Percentiles rank a stretch among this genome's conserved stretches.
Conservation (phyloP, 768 basidiomycete genomes). For the Amanita jacksonii region DNA sequence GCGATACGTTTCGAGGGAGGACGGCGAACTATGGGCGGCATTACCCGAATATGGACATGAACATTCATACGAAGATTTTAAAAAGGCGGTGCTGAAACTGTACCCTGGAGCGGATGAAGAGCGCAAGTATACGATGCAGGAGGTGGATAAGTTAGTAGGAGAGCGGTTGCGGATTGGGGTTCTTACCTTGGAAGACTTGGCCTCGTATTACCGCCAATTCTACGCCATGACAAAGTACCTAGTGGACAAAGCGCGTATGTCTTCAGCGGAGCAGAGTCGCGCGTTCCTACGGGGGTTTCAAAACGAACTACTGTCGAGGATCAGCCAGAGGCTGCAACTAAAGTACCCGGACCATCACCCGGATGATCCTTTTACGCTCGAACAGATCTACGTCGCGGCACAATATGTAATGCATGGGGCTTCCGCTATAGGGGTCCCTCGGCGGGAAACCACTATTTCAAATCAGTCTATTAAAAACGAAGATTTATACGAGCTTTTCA, state of each 20-base stretch:
- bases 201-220: slow-evolving; percentile 16
- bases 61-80: slow-evolving; percentile 16
- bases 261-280: slow-evolving; percentile 14
- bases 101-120: too few relatives aligned
- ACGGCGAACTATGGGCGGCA: slow-evolving; percentile 15
- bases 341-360: slow-evolving; percentile 16
- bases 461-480: too few relatives aligned
- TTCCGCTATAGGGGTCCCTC: too few relatives aligned
- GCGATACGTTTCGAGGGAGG: slow-evolving; percentile 9
- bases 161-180: slow-evolving; percentile 13
- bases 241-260: slow-evolving; percentile 10
- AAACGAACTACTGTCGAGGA: slow-evolving; percentile 1
- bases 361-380: slow-evolving; percentile 16
- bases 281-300: slow-evolving; percentile 13
- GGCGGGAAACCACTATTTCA: too few relatives aligned
- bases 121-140: too few relatives aligned
- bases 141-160: too few relatives aligned
- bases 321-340: slow-evolving; percentile 14
- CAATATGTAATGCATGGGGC: too few relatives aligned
- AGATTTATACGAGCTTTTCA: too few relatives aligned
- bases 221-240: slow-evolving; percentile 13
- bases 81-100: slow-evolving; percentile 12
- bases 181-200: slow-evolving; percentile 10
- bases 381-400: not conserved
- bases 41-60: slow-evolving; percentile 8